Evolutionary conservation across 108 stramenopile genomes (phyloP).

Genomic region (Pseudonitzschia multistriata): DNA sequence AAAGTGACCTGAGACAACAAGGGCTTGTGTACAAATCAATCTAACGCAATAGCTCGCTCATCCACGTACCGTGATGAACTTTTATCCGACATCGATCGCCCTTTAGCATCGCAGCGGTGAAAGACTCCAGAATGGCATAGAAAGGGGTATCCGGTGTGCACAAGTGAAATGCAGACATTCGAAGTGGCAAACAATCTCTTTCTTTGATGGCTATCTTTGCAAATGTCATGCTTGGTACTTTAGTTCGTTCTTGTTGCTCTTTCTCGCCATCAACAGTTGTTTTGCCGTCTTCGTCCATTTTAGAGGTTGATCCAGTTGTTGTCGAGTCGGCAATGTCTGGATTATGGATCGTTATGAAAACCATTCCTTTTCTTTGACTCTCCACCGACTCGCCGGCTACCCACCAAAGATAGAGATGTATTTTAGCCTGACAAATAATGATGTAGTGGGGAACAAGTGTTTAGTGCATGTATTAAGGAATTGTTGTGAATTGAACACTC

Average conservation of each 20-base stretch:
- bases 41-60: neutral
- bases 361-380: constrained; percentile 1
- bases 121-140: neutral
- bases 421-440: constrained; percentile 4
- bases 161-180: neutral
- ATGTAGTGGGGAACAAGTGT: too few relatives aligned
- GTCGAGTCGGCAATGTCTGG: neutral
- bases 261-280: neutral
- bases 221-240: neutral
- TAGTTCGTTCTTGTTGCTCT: neutral
- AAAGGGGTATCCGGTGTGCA: constrained; percentile 10
- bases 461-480: too few relatives aligned
- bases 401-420: constrained; percentile 11
- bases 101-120: neutral
- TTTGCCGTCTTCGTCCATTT: neutral
- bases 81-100: neutral
- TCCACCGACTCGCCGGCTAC: neutral
- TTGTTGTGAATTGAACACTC: too few relatives aligned
- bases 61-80: constrained; percentile 1
- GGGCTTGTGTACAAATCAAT: neutral
- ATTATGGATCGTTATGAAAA: neutral
- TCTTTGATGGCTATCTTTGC: neutral
- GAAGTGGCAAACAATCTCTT: neutral
- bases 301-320: neutral
- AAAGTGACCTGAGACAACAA: neutral